These are phyloP conservation scores for Ophiorrhiza pumila DNA, from an alignment of 257 asterid genomes.

Conservation along the genomic window DNA sequence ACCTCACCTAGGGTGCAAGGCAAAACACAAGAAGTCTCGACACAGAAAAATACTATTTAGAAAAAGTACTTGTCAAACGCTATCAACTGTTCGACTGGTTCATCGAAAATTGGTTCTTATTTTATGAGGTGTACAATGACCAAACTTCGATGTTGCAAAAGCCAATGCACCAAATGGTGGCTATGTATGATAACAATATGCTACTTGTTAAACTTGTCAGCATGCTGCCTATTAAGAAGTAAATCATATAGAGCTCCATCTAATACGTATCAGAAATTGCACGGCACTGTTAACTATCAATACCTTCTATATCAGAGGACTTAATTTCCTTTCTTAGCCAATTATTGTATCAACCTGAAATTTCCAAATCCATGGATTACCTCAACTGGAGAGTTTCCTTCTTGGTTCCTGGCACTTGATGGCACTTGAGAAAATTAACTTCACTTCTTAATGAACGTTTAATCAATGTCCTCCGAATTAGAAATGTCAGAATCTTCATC, in stretches of 20 bases:
- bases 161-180: neutral
- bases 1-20: neutral
- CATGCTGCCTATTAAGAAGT: neutral
- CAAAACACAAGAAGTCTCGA: neutral
- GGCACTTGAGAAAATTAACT: neutral
- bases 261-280: neutral
- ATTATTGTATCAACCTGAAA: neutral
- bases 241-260: neutral
- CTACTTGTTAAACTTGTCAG: neutral
- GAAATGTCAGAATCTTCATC: slow-evolving; percentile 22
- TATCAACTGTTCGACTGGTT: neutral
- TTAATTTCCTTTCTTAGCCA: neutral
- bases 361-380: neutral
- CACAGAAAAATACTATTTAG: neutral
- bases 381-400: neutral
- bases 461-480: slow-evolving; percentile 13
- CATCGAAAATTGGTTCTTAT: neutral
- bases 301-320: neutral
- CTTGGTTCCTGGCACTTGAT: neutral
- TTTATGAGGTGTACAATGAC: neutral
- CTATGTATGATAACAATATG: neutral
- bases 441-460: neutral
- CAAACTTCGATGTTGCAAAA: neutral
- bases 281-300: neutral
- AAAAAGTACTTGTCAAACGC: neutral